These are phyloP conservation scores for Silene latifolia DNA, from an alignment of 148 eudicot species.

Conservation along the genomic window DNA sequence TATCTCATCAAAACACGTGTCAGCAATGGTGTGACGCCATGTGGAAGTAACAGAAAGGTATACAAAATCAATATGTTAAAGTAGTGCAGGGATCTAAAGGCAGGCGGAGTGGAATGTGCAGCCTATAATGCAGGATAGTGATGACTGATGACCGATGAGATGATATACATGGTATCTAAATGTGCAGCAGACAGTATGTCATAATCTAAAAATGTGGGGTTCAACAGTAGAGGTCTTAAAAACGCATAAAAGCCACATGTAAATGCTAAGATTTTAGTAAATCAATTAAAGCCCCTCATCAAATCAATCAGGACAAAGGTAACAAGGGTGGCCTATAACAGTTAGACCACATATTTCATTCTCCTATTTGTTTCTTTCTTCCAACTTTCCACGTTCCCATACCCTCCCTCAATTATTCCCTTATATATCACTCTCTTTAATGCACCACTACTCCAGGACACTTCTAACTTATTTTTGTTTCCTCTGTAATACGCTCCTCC, in stretches of 20 bases:
- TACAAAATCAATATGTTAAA: conserved; percentile 19
- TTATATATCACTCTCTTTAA: conserved; percentile 13
- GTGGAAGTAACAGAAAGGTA: background rate
- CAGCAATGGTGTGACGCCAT: background rate
- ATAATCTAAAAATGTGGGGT: conserved; percentile 13
- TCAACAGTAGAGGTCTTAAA: background rate
- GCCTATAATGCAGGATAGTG: too few species aligned
- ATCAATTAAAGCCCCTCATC: conserved; percentile 19
- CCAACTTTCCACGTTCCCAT: conserved; percentile 2
- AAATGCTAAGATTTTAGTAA: conserved; percentile 11
- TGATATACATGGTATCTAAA: conserved; percentile 7
- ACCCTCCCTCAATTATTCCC: conserved; percentile 10
- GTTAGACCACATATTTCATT: conserved; percentile 10
- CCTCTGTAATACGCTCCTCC: background rate
- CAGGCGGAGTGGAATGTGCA: background rate
- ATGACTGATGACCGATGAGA: background rate
- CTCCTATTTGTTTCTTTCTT: background rate
- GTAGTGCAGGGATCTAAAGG: too few species aligned
- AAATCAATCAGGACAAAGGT: conserved; percentile 2
- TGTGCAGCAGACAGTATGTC: background rate
- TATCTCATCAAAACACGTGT: background rate
- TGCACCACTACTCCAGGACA: background rate
- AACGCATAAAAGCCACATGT: conserved; percentile 19
- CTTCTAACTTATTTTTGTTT: conserved; percentile 5
- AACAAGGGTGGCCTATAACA: background rate